These are phyloP conservation scores for Xylariomycetidae sp. DNA, from an alignment of 2,329 filamentous ascomycete species.

Conservation along the genomic window DNA sequence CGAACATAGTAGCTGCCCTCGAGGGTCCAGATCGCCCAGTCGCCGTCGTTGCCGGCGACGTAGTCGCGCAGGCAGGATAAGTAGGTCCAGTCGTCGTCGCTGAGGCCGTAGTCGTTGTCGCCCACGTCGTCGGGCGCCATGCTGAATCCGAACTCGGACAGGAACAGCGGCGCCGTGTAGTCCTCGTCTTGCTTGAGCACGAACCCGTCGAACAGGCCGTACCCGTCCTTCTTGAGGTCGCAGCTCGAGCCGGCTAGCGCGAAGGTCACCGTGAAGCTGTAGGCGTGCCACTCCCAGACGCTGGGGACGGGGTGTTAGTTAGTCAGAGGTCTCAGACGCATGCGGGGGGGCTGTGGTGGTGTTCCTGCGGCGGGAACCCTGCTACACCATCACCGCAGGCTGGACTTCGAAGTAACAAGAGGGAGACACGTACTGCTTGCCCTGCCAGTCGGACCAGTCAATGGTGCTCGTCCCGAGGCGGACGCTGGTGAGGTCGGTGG, in stretches of 20 bases:
- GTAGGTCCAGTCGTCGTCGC: slow-evolving; percentile 39
- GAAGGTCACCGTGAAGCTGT: slow-evolving; percentile 47
- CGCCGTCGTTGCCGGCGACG: slow-evolving; percentile 49
- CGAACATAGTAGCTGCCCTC: slow-evolving; percentile 54
- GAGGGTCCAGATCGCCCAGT: slow-evolving; percentile 55
- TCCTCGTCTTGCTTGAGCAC: slow-evolving; percentile 39
- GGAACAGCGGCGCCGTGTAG: slow-evolving; percentile 48
- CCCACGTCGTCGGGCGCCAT: slow-evolving; percentile 27
- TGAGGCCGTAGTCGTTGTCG: slow-evolving; percentile 34
- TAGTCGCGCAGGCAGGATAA: slow-evolving; percentile 47
- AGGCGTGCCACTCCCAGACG: slow-evolving; percentile 56
- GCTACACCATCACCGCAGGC: too few species aligned
- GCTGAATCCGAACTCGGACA: slow-evolving; percentile 54
- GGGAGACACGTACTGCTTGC: too few species aligned
- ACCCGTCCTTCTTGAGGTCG: slow-evolving; percentile 33
- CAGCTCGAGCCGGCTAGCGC: slow-evolving; percentile 37
- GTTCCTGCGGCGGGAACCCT: too few species aligned
- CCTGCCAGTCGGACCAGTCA: slow-evolving; percentile 37
- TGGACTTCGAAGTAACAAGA: too few species aligned
- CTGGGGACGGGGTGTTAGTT: too few species aligned
- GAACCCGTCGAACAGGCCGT: slow-evolving; percentile 45
- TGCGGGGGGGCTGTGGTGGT: too few species aligned
- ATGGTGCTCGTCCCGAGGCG: slow-evolving; percentile 27
- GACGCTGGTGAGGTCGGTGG: slow-evolving; percentile 46
- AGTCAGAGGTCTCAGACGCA: too few species aligned